Base-by-base conservation (phyloP, 331 rosid genomes). In the Rhamnella rubrinervis region DNA sequence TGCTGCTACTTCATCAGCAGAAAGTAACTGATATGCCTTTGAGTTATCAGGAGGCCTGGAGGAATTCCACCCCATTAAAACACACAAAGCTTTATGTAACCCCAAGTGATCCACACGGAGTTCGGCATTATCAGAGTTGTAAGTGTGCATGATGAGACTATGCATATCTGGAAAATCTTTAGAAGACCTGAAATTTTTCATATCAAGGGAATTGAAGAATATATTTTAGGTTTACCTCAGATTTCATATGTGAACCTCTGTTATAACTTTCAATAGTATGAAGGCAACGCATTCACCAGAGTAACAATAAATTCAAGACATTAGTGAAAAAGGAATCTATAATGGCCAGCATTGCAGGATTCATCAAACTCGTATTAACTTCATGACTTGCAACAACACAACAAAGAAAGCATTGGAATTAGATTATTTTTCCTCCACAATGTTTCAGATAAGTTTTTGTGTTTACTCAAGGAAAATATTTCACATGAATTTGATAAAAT, bases 21-120 rank as follows among this genome's bases (percentile, higher is more conserved):
- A 77, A 78, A 87, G 83, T 74, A 84, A 83, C 77, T 81, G 89
- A 85, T 95, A 95, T 0, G 92, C 81, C 89, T 78, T 95, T 49
- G 93, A 84, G 84, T 77, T 91, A 85, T 95, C 97, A 50, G 99
- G 97, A 67, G 96, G 81, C 88, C 77, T 85, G 31, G 77, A 85
- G 84, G 84, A 83, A 88, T 83, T 85, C 99, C 99, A 95, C 68
- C 99, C 99, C 99, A 89, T 91, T 72, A 95, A 78, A 74, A 85
- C 90, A 89, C 99, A 92, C 46, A 89, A 75, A 72, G 99, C 96
- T 82, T 91, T 89, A 90, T 95, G 97, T 61, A 95, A 89, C 76
- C 97, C 99, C 90, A 91, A 76, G 84, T 95, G 99, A 77, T 89
- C 96, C 85, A 92, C 89, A 46, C 35, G 84, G 76, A 58, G 76